Conservation (phyloP, 371 early-diverging fungal species). For the Mortierella sp. region DNA sequence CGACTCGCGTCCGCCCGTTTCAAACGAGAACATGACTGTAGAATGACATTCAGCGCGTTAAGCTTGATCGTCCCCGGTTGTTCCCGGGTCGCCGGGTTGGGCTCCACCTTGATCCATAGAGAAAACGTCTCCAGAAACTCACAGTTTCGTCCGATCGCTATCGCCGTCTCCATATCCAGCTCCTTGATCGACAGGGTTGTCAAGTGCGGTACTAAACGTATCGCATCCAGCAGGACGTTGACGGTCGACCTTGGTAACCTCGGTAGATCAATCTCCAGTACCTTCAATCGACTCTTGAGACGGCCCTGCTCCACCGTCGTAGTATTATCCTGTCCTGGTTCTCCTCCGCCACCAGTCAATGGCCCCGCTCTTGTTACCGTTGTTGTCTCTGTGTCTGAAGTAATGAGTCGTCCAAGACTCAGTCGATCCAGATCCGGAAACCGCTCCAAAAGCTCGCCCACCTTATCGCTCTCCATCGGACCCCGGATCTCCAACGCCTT, state of each 20-base stretch:
- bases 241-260: neutral
- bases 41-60: no score
- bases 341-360: neutral
- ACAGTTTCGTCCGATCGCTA: neutral
- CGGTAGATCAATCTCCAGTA: neutral
- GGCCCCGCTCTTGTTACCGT: neutral
- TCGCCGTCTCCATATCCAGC: neutral
- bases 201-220: neutral
- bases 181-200: neutral
- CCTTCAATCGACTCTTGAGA: neutral
- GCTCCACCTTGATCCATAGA: neutral
- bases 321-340: no score
- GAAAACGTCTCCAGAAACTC: neutral
- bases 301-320: neutral
- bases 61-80: neutral
- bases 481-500: neutral
- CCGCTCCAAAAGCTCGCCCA: neutral
- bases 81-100: neutral
- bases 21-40: no score
- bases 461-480: neutral
- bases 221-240: neutral
- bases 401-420: no score
- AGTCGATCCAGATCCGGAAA: no score
- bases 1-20: no score
- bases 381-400: neutral